Evolutionary conservation across 768 basidiomycete genomes (phyloP), one percentile per base, ranked within the genome.

Genomic region (Phylloporus sp.): DNA sequence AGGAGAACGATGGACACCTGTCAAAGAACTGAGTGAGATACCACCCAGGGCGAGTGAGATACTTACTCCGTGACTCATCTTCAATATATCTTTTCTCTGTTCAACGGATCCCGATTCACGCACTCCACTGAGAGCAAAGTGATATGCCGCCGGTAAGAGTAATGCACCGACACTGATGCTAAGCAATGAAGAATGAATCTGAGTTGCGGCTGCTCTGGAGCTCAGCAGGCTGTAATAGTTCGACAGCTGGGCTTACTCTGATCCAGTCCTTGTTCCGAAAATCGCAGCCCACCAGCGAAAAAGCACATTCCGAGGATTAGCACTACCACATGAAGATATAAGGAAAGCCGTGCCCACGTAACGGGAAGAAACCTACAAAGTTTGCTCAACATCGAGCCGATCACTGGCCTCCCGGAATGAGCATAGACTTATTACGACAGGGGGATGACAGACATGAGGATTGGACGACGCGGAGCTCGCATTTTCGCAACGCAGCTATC

Each of bases 251-350:
- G 73, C 86, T 62, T 56, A 88, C 88, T 84, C 35, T 78, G 70
- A 43, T 84, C 83, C 60, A 91, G 88, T 1, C 84, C 88, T 70
- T 91, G 90, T 58, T 91, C 85, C 18, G 85, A 86, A 62, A 81
- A 91, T 58, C 80, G 80, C 45, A 83, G 70, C 18, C 90, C 90
- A 50, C 89, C 90, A 20, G 86, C 88, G 58, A 92, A 91, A 72
- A 92, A 92, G 62, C 90, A 91, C 91, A 93, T 91, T 44, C 91
- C 91, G 27, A 92, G 76, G 16, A 93, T 84, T 45, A 94, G 76
- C 29, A 91, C 86, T 88, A 45, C 15, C 20, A 15, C 15, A 45
- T 46, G 36, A 39, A 22, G 24, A 36, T 9, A 44, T 69, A 28
- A 61, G 52, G 12, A 12, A 22, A 46, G 18, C 13, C 5, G 28